These are phyloP conservation scores for Paraphoma sp. DNA, from an alignment of 2,329 filamentous ascomycete species.

Conservation along the genomic window DNA sequence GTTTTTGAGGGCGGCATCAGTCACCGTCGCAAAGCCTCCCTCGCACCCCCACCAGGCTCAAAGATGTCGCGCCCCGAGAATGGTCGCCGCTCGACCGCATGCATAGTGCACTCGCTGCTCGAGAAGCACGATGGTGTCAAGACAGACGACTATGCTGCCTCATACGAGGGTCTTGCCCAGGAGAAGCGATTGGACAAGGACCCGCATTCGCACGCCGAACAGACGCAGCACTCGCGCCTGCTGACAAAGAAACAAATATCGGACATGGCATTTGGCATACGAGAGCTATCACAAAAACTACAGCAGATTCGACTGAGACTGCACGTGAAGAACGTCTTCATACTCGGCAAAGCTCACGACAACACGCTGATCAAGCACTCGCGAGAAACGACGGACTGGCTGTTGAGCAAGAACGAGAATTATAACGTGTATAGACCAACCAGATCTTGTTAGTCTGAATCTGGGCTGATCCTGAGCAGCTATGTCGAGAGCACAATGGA, in stretches of 20 bases:
- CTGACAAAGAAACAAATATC: conserved; percentile 93
- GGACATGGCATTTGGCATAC: conserved; percentile 96
- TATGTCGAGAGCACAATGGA: conserved; percentile 79
- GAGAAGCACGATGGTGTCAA: conserved; percentile 51
- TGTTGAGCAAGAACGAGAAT: conserved; percentile 72
- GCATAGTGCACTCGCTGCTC: conserved; percentile 68
- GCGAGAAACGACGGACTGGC: conserved; percentile 78
- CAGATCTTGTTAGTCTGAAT: too few species aligned
- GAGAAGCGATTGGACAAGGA: conserved; percentile 54
- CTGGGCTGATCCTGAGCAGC: conserved; percentile 28
- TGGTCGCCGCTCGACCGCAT: conserved; percentile 57
- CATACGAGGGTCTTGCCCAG: conserved; percentile 43
- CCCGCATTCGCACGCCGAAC: conserved; percentile 40
- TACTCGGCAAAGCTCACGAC: conserved; percentile 93
- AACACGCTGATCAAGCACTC: conserved; percentile 78
- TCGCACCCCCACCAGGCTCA: conserved; percentile 49
- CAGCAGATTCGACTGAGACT: conserved; percentile 84
- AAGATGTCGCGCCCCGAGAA: conserved; percentile 42
- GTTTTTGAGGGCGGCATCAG: conserved; percentile 60
- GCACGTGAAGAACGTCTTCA: conserved; percentile 80
- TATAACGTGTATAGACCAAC: conserved; percentile 71
- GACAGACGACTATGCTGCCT: conserved; percentile 26
- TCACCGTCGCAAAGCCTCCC: conserved; percentile 66
- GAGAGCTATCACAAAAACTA: conserved; percentile 85
- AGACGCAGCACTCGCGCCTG: conserved; percentile 68